These are phyloP conservation scores for Fusarium nisikadoi DNA, from an alignment of 2,329 filamentous ascomycete genomes.

Conservation along the genomic window DNA sequence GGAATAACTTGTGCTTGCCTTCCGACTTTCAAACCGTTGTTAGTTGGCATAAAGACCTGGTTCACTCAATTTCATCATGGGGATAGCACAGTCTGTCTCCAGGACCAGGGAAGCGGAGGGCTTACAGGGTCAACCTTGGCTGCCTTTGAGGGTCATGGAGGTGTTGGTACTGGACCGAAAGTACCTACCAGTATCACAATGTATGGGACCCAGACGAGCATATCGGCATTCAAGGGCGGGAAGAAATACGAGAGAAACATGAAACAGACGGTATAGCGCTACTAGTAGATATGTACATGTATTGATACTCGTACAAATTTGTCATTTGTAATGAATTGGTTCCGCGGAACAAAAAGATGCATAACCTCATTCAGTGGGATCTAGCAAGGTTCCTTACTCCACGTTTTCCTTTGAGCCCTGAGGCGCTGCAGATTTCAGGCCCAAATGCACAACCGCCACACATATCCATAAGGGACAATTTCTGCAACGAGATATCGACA, in stretches of 20 bases:
- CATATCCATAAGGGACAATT: no score
- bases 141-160: no score
- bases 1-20: slow-evolving; percentile 37
- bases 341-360: neutral
- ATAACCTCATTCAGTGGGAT: neutral
- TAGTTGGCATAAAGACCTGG: neutral
- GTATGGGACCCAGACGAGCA: slow-evolving; percentile 19
- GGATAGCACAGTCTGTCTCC: neutral
- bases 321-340: neutral
- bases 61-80: neutral
- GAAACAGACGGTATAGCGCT: no score
- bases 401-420: no score
- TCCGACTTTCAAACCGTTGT: slow-evolving; percentile 22
- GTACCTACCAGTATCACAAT: neutral
- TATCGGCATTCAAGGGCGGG: neutral
- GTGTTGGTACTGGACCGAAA: neutral
- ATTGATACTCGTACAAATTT: neutral
- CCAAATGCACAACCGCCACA: neutral
- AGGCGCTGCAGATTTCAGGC: neutral
- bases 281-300: accelerated
- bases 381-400: neutral
- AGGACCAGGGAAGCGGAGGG: neutral
- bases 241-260: neutral
- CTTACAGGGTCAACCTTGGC: neutral
- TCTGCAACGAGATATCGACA: accelerated